Evolutionary conservation across 2,329 filamentous ascomycete species (phyloP), one percentile per base, ranked within the genome.

Genomic region (Aspergillus ustus): DNA sequence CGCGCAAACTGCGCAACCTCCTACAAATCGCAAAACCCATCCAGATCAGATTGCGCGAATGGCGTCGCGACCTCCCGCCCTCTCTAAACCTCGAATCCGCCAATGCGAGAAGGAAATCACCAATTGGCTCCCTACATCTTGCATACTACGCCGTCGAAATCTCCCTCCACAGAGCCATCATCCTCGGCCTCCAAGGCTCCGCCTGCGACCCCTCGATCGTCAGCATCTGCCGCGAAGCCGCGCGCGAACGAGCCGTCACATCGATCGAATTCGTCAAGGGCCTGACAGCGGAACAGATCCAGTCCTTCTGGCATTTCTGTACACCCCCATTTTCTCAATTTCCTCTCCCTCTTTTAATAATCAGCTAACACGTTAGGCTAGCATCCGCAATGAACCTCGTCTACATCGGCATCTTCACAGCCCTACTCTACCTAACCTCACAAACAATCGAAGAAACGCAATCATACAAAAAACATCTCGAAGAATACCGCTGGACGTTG

Each of bases 1-100:
- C 40, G 8, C 52, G 29, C 15, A 54, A 54, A 28, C 17, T 54
- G 11, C 11, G 40, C 9, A 54, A 54, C 22, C 19, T 54, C 6
- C 52, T 54, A 9, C 52, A 54, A 31, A 54, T 54, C 5, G 52
- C 52, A 9, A 54, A 54, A n/a, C 52, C 52, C n/a, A 54, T 54
- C 8, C 52, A 54, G n/a, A 54, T 54, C 20, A 44, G 44, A 45
- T 20, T 54, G 7, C 19, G 34, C 7, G 52, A 54, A 45, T 54
- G 52, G 52, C 52, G 52, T 13, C 52, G 52, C n/a, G 52, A 54
- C 22, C 52, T 54, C 8, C 52, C 52, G 3, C 4, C 20, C 20
- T 44, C 52, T 11, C 52, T 54, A 8, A 20, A 45, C 11, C 40
- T 37, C 19, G 52, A 54, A 28, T 28, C 20, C 1, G 40, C 52